Evolutionary conservation across 106 monocot genomes (phyloP).

Genomic region (Phalaenopsis aphrodite): DNA sequence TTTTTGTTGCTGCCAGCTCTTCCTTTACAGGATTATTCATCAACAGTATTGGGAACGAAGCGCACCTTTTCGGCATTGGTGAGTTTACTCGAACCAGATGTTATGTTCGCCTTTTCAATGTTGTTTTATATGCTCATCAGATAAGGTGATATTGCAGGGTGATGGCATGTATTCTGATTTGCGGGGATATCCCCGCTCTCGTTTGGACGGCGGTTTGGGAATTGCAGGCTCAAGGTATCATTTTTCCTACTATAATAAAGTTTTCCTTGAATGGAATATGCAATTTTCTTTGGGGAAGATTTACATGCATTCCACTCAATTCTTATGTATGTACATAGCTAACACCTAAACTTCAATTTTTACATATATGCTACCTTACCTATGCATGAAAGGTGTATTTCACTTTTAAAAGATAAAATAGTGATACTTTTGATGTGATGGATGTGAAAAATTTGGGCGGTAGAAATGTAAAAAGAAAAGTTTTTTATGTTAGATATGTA

Average conservation of each 20-base stretch:
- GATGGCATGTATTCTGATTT: conserved; percentile 31
- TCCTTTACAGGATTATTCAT: neutral
- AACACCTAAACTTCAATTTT: no score
- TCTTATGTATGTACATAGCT: no score
- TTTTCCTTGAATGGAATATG: no score
- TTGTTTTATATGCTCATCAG: neutral
- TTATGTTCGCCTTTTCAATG: neutral
- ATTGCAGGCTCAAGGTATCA: conserved; percentile 25
- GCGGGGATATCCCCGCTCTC: conserved; percentile 42
- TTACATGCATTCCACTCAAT: no score
- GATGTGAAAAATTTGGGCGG: no score
- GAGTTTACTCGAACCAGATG: conserved; percentile 1
- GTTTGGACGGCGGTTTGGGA: conserved; percentile 27
- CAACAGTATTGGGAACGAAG: conserved; percentile 21
- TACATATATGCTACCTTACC: no score
- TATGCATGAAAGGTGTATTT: no score
- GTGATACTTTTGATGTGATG: no score
- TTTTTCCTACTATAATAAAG: neutral
- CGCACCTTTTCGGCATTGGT: conserved; percentile 28
- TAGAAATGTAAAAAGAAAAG: no score
- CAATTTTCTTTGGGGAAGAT: no score
- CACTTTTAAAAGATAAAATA: no score
- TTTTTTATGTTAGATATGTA: no score
- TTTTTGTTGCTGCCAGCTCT: neutral
- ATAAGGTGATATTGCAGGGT: conserved; percentile 16